Base-by-base conservation (phyloP, 768 basidiomycete genomes). In the Russula griseocarnosa region DNA sequence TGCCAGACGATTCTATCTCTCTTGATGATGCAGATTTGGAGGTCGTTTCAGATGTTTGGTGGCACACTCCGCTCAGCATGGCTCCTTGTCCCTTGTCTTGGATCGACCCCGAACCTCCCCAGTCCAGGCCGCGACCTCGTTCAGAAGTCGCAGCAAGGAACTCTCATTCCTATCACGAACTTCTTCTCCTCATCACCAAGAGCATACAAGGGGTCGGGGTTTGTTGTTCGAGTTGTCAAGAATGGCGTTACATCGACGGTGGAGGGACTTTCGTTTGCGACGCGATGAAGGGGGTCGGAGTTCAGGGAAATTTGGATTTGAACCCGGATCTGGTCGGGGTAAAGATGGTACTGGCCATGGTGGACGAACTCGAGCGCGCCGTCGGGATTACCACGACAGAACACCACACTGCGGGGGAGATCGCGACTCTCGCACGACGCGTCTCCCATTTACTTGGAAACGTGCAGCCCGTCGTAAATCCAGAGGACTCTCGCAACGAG, bases 21-120 rank as follows among this genome's bases (percentile, higher is more conserved):
- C 46, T 61, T 46, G 67, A 67, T 5, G 67, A 66, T 62, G 65
- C 40, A 59, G 67, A 67, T 44, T 68, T 65, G 67, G 67, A 60
- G 61, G 51, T 67, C 49, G 42, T 68, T 51, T 38, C 49, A 42
- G 61, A 68, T 20, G 65, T 61, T 63, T 67, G 67, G 67, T 68
- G 67, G 67, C 58, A 34, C 42, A 68, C 66, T 46, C 58, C 67
- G 9, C 61, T 63, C 55, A 63, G 38, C 61, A 32, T 65, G 10
- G 59, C 54, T 32, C 64, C 64, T 18, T 28, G 40, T 42, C 59
- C 55, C 8, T 52, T 61, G 49, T 65, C 64, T 24, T 61, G 64
- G 64, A 30, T 65, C 55, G 50, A 61, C 64, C 54, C 40, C 54
- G 59, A 49, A 51, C 38, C 32, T 16, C 30, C 10, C 30, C 53